phyloP scores from a whole-genome alignment of 176 grass and related monocot species.

The Tillandsia fasciculata region DNA sequence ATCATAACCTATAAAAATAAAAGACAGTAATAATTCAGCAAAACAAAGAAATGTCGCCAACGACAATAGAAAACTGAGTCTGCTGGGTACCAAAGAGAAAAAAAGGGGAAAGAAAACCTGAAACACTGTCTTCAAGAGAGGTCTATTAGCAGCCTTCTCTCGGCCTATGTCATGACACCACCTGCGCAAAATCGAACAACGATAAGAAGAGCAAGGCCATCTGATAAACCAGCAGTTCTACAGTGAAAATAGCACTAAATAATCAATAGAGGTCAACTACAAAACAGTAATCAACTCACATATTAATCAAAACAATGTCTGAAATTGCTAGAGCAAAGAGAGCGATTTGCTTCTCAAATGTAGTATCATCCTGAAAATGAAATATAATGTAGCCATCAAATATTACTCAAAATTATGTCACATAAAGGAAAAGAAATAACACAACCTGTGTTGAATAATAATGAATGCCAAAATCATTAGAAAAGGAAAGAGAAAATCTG shows the following conservation, averaged over 20 bases:
- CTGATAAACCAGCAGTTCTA: not conserved
- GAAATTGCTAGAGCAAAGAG: conserved; percentile 83
- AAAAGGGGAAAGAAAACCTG: conserved; percentile 29
- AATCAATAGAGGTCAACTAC: not conserved
- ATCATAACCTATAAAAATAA: conserved; percentile 46
- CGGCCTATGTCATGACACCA: conserved; percentile 93
- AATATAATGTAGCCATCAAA: not conserved
- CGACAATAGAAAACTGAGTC: conserved; percentile 3
- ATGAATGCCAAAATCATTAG: not conserved
- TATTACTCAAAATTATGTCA: not conserved
- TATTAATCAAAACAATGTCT: conserved; percentile 83
- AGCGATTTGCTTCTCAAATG: conserved; percentile 80
- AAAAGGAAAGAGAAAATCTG: not conserved
- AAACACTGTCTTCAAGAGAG: conserved; percentile 75
- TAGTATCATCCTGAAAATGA: conserved; percentile 22
- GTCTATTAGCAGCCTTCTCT: conserved; percentile 70
- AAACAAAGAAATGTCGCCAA: conserved; percentile 6
- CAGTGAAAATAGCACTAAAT: not conserved
- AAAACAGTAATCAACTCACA: conserved; percentile 39
- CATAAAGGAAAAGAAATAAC: not conserved
- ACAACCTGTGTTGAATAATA: too few relatives aligned
- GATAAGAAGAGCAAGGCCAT: not conserved
- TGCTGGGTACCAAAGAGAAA: conserved; percentile 6
- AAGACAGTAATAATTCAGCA: conserved; percentile 10
- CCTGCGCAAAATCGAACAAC: conserved; percentile 24